Conservation (phyloP, 2,329 filamentous ascomycete genomes). For the Fusarium papillatum region DNA sequence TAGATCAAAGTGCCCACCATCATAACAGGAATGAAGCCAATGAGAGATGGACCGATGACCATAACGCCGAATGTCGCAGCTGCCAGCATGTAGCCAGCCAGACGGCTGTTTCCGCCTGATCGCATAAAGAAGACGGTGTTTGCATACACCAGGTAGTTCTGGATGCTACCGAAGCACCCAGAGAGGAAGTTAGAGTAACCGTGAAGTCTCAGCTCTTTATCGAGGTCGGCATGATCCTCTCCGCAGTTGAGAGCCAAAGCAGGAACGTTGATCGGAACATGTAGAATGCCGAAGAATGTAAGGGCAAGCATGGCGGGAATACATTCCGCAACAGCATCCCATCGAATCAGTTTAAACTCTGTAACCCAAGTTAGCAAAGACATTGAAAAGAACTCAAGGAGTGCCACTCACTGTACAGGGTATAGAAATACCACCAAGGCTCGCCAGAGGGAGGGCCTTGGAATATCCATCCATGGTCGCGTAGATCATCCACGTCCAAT, state of each 20-base stretch:
- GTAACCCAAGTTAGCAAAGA: conserved; percentile 30
- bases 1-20: conserved; percentile 97
- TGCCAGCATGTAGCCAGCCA: conserved; percentile 90
- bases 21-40: conserved; percentile 96
- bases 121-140: conserved; percentile 98
- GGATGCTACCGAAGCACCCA: conserved; percentile 87
- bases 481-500: conserved; percentile 76
- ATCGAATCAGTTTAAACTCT: conserved; percentile 88
- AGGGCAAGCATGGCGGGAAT: conserved; percentile 96
- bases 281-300: conserved; percentile 96
- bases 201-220: conserved; percentile 92
- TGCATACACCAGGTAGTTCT: conserved; percentile 98
- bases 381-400: no score
- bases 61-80: conserved; percentile 84
- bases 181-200: conserved; percentile 94
- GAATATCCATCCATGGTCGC: conserved; percentile 90
- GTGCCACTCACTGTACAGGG: conserved; percentile 81
- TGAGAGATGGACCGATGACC: conserved; percentile 86
- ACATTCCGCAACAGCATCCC: conserved; percentile 85
- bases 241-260: conserved; percentile 91
- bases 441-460: conserved; percentile 85
- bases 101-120: conserved; percentile 87
- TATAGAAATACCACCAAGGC: conserved; percentile 99
- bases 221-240: conserved; percentile 92
- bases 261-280: conserved; percentile 98